Evolutionary conservation across 2,329 filamentous ascomycete genomes (phyloP), one percentile per base, ranked within the genome.

Genomic region (Myriosclerotinia duriaeana): DNA sequence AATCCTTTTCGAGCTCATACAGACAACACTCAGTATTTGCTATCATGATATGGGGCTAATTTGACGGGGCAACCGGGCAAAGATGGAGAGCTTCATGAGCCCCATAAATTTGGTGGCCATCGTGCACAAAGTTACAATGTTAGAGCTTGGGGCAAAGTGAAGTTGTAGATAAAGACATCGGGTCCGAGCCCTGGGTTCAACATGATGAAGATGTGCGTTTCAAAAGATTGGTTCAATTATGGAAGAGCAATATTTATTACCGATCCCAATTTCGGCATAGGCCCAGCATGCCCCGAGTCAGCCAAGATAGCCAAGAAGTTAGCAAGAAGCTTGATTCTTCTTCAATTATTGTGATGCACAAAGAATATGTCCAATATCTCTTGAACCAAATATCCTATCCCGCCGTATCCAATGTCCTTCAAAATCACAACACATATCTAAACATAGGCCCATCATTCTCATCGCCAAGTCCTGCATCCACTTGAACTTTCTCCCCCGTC

Each of bases 391-490:
- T 8, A 52, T 34, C 42, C 6, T 44, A 17, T 14, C 15, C 1
- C 26, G 3, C 26, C 11, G 5, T 14, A 17, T 46, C 20, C 4
- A 20, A 34, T n/a, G 6, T 22, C 3, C 30, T 2, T 20, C 17
- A 5, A 40, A 5, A 42, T 70, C 53, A 73, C 50, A 73, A 62
- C 22, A 74, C 69, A 63, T 74, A 74, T 46, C 72, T 68, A 46
- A 72, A 73, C 3, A 58, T 68, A 22, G 72, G 71, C 1, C 74
- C 74, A 58, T 70, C 70, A 70, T 74, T 74, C 66, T 74, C 74
- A 42, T 69, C 68, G 0, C 73, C 73, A 0, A 42, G 56, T 9
- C 38, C 61, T 0, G 20, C 44, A 12, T 64, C 72, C 0, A 44
- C 26, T 20, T 34, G 52, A n/a, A n/a, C 38, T 12, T 58, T 59